Base-by-base conservation (phyloP, 2,329 filamentous ascomycete species). In the Aspergillus terreus region DNA sequence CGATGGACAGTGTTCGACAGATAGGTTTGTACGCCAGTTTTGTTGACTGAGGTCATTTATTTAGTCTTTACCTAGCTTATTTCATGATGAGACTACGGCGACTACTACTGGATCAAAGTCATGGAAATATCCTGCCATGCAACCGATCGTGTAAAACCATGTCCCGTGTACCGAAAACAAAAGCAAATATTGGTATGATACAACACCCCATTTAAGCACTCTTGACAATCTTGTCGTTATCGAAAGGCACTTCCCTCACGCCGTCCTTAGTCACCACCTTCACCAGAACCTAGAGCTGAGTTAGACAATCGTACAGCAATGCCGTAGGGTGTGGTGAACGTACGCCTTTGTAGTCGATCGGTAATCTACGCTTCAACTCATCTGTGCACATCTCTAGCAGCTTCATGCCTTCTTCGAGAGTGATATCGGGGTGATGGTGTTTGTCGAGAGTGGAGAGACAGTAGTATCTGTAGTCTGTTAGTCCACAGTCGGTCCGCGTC, bases 301-400 rank as follows among this genome's bases (percentile, higher is more conserved):
- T 47, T 40, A 59, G 49, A 23, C 32, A 47, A 51, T 59, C 41
- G 56, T 54, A 47, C 25, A 33, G 15, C 40, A 42, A 42, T n/a
- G 40, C 11, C 5, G 40, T 10, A 41, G 11, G 19, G 23, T 14
- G 33, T 27, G 4, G 25, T 19, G 15, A 55, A 67, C 85, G 64
- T 64, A 96, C 89, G 36, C 94, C 94, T 82, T 99, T 99, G 83
- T 97, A 99, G 73, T 99, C 94, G 69, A 99, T 92, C 54, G 94
- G 94, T 80, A 99, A 83, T 75, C 95, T 84, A 71, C 94, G 85
- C 83, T 96, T 96, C 70, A 99, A 78, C 80, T 99, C 94, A 72
- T 97, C 92, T 61, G 90, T 94, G 78, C 94, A 99, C 86, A 96
- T 88, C 64, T 84, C 86, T 66, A 99, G 78, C 57, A 99, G 84